A percentile compares a stretch with the other conserved stretches of the same genome.
Evolutionary conservation across 2,329 filamentous ascomycete genomes (phyloP).

Genomic region (Aspergillus sp.): DNA sequence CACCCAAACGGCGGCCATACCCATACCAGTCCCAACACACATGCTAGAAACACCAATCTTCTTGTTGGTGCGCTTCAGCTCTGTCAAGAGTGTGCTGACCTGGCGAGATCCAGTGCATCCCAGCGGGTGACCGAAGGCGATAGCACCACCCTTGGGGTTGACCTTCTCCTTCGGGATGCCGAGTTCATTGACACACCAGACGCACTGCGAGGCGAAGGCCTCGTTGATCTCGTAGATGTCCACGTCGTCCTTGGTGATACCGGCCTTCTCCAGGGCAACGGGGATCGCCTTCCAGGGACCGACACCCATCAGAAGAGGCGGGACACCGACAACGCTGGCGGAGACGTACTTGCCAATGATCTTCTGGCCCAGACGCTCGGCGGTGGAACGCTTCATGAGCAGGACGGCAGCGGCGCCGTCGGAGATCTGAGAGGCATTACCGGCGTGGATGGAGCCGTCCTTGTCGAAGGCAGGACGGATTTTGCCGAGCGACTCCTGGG

Average conservation of each 20-base stretch:
- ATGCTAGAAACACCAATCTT: conserved; percentile 89
- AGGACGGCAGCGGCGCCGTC: conserved; percentile 93
- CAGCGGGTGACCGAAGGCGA: conserved; percentile 90
- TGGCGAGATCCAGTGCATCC: conserved; percentile 92
- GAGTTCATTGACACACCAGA: conserved; percentile 88
- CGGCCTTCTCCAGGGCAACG: conserved; percentile 78
- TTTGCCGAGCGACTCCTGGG: conserved; percentile 79
- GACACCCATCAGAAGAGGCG: conserved; percentile 89
- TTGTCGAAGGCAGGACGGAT: conserved; percentile 85
- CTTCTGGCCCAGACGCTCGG: conserved; percentile 75
- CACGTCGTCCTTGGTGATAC: conserved; percentile 78
- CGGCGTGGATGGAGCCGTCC: conserved; percentile 88
- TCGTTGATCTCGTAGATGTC: conserved; percentile 99
- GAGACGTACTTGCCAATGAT: conserved; percentile 90
- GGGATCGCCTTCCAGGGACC: conserved; percentile 96
- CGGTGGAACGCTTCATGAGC: conserved; percentile 88
- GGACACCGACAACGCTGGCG: conserved; percentile 77
- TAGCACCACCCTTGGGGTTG: conserved; percentile 94
- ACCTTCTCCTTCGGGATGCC: conserved; percentile 76
- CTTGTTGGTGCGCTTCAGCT: conserved; percentile 74
- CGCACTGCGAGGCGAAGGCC: conserved; percentile 89
- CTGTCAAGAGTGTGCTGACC: conserved; percentile 83
- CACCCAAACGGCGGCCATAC: conserved; percentile 94
- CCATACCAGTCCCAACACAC: conserved; percentile 97
- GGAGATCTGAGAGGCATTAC: conserved; percentile 91